Conservation (phyloP, 2,329 filamentous ascomycete genomes). For the Falciphora oryzae region DNA sequence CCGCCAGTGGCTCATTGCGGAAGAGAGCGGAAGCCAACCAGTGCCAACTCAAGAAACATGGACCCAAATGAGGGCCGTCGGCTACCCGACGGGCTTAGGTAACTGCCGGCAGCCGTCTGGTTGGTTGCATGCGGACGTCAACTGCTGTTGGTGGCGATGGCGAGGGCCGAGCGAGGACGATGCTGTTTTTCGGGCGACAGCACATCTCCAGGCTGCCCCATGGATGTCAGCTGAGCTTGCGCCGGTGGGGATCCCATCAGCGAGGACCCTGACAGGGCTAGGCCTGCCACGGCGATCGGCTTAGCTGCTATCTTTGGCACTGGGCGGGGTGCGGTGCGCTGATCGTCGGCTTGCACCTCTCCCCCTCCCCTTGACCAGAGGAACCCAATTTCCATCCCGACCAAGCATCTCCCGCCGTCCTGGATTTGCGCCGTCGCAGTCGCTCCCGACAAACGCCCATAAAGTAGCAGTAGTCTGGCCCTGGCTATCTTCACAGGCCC, state of each 20-base stretch:
- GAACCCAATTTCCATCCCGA: neutral
- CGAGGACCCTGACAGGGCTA: neutral
- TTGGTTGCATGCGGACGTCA: neutral
- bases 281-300: neutral
- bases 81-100: neutral
- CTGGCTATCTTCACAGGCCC: neutral
- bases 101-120: neutral
- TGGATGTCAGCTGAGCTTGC: neutral
- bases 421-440: neutral
- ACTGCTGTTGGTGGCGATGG: neutral
- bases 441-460: neutral
- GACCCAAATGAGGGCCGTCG: neutral
- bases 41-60: too few species aligned
- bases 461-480: neutral
- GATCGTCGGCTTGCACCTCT: neutral
- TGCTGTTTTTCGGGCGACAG: neutral
- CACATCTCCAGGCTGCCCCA: neutral
- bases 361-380: neutral
- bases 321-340: neutral
- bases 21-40: too few species aligned
- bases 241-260: neutral
- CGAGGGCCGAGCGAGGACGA: neutral
- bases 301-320: neutral
- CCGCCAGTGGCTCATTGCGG: too few species aligned
- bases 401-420: neutral